Base-by-base conservation (phyloP, 1,139 yeast species). In the Candida tropicalis region DNA sequence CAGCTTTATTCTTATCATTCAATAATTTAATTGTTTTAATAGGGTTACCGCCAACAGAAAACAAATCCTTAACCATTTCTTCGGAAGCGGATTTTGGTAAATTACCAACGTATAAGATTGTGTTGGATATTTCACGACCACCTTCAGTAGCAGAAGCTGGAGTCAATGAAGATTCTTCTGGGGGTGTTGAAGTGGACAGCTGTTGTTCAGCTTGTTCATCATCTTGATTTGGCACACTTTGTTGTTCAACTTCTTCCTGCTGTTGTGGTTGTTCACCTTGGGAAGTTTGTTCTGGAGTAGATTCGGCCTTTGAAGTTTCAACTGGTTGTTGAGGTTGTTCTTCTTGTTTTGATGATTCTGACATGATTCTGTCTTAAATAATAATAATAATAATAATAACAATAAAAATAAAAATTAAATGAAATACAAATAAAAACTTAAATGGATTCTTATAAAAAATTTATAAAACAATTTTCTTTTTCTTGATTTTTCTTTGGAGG, bases 111-210 rank as follows among this genome's bases (percentile, higher is more conserved):
- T 89, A 86, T 38, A 89, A 66, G 45, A 87, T 85, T 44, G 77
- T 82, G 48, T 79, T 78, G 35, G 90, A 84, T 5, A 85, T 75
- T 58, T 86, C 93, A 53, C 96, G 79, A 32, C 96, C 96, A 41
- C 96, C 96, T 45, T 81, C 82, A 16, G 79, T 66, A 18, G 95
- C 95, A 53, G 80, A 73, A 15, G 93, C 95, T 2, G 87, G 84
- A 9, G 45, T 40, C 18, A 37, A 27, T 32, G 26, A 16, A 16
- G 22, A 18, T 7, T 38, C 41, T n/a, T 27, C 38, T 12, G 35
- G 29, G 16, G 43, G 44, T 11, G 34, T 16, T 4, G 34, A 17
- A 29, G 34, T 29, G 9, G 34, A 29, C 7, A 9, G 8, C 8
- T 20, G 23, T 20, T 20, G 23, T 6, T 16, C 22, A 22, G 38